Conservation (phyloP, 306 rosid genomes). For the Vachellia pachyceras region DNA sequence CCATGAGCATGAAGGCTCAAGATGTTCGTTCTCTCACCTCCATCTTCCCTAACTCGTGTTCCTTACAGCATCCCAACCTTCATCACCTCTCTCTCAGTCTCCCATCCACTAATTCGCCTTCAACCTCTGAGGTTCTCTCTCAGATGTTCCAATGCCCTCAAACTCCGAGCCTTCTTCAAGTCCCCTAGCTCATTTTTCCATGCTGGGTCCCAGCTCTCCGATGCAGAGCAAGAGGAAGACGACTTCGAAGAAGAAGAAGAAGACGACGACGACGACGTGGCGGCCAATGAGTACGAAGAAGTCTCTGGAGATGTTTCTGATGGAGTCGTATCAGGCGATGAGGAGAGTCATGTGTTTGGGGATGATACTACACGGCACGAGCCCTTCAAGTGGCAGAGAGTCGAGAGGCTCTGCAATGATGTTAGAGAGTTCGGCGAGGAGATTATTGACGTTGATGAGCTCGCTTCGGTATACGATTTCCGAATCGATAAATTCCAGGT, state of each 20-base stretch:
- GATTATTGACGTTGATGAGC: conserved; percentile 76
- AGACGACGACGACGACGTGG: conserved; percentile 26
- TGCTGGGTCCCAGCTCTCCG: conserved; percentile 50
- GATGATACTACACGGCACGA: conserved; percentile 41
- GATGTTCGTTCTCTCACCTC: conserved; percentile 45
- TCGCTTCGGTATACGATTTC: conserved; percentile 77
- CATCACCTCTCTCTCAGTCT: conserved; percentile 11
- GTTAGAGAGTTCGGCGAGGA: conserved; percentile 79
- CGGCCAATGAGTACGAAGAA: conserved; percentile 81
- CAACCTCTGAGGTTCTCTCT: conserved; percentile 43
- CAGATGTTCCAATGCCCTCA: conserved; percentile 33
- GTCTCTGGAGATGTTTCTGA: conserved; percentile 54
- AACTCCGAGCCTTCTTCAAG: conserved; percentile 48
- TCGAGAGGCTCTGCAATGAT: conserved; percentile 73
- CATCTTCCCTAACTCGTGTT: conserved; percentile 33
- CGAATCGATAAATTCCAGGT: conserved; percentile 98
- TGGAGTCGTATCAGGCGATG: conserved; percentile 57
- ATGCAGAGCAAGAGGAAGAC: conserved; percentile 55
- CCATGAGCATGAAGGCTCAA: conserved; percentile 72
- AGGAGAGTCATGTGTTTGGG: conserved; percentile 46
- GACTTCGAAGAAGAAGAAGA: conserved; percentile 39
- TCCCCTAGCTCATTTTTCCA: conserved; percentile 56
- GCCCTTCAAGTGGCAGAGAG: conserved; percentile 88
- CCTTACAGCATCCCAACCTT: conserved; percentile 14
- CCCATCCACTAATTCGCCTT: conserved; percentile 35